Base-by-base conservation (phyloP, 129 eudicot genomes). In the Flaveria brownii region DNA sequence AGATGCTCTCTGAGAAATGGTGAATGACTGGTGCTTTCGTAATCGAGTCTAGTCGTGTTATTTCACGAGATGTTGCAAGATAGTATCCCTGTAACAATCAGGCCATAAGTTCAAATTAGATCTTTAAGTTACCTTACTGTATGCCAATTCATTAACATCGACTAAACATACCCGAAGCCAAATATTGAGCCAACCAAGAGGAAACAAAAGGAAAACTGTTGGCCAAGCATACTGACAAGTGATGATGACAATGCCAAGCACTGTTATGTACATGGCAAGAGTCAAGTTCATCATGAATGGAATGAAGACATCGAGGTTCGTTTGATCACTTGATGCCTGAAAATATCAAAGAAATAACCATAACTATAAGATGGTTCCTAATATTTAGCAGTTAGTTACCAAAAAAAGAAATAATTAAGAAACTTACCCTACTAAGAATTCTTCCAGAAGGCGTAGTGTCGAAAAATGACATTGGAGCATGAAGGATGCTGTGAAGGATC, bases 151-250 rank as follows among this genome's bases (percentile, higher is more conserved):
- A 14, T 23, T 56, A 45, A 71, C n/a, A 46, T 15, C 68, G 16
- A 55, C 26, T 59, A 72, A 72, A 77, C 96, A 33, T 87, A 95
- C 99, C 92, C 97, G 91, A 73, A 77, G 91, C 99, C 96, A 95
- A 57, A 89, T 6, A 77, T 91, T 95, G n/a, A 95, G 89, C 92
- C 91, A 95, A 49, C 90, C 94, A 1, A 95, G 92, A 7, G 99
- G 99, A 78, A 91, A 51, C 71, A 95, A 43, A 22, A 95, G 86
- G 78, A 95, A 86, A 22, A 85, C 77, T 0, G 97, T 95, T 13
- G 99, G 99, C 99, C 99, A 95, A 59, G 99, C 83, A 72, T 91
- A 81, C 75, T 91, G 97, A 73, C 99, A 95, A 4, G 97, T 95
- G 85, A 95, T 75, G 54, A 95, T 83, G 80, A 95, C 68, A 80